Conservation (phyloP, 371 early-diverging fungal species). For the Rhizopus arrhizus region DNA sequence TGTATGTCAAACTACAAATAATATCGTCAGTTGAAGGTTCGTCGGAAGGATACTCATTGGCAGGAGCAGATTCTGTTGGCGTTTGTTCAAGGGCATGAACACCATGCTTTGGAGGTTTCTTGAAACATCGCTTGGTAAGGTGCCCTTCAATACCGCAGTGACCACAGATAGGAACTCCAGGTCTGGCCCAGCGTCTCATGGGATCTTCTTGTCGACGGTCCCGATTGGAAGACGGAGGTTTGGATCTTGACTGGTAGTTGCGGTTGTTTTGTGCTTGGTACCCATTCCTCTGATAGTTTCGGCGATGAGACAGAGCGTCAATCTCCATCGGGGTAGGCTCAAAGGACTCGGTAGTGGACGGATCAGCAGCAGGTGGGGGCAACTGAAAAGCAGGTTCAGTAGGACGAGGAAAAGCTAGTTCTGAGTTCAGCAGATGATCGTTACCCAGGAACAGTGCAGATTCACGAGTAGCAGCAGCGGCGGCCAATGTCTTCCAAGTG, state of each 20-base stretch:
- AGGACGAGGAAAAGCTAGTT: not conserved
- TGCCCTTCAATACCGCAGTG: constrained; percentile 5
- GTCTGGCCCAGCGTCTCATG: constrained; percentile 1
- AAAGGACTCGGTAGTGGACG: no score
- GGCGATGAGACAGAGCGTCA: no score
- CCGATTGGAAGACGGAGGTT: not conserved
- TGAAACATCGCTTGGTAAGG: constrained; percentile 13
- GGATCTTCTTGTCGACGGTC: not conserved
- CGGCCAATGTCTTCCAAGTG: not conserved
- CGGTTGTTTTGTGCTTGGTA: no score
- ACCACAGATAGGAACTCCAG: constrained; percentile 15
- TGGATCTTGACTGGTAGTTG: not conserved
- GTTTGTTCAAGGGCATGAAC: no score
- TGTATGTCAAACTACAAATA: no score
- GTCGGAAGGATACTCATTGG: no score
- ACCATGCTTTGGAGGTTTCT: not conserved
- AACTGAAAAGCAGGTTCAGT: no score
- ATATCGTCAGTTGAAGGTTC: no score
- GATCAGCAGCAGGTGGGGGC: not conserved
- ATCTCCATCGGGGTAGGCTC: constrained; percentile 9
- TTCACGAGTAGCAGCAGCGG: not conserved
- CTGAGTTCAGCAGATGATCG: constrained; percentile 5
- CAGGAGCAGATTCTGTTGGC: not conserved
- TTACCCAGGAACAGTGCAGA: constrained; percentile 6
- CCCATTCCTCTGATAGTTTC: no score